Evolutionary conservation across 768 basidiomycete genomes (phyloP), one percentile per base, ranked within the genome.

Genomic region (Kondoa subrosea): DNA sequence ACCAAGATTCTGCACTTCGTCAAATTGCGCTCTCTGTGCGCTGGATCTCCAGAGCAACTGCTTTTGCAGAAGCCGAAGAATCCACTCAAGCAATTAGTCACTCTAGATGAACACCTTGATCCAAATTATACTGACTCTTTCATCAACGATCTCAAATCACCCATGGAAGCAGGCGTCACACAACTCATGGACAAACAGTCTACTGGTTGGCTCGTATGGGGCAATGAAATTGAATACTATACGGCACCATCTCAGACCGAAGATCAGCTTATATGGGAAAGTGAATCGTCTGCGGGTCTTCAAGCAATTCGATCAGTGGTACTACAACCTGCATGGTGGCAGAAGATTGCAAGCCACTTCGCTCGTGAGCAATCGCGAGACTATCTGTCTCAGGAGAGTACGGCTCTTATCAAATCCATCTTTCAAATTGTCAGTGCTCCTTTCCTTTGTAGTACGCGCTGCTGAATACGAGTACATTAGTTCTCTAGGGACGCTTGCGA

Each of bases 1-100:
- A 87, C 88, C 81, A 90, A 90, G 75, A 81, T 83, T 31, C 79
- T 86, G 4, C 83, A 87, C 66, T 84, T 85, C 75, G 80, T 91
- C 77, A 91, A 91, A 77, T 73, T 92, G n/a, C 82, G 89, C 57
- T 87, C 89, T 0, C 82, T 84, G 62, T 84, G 84, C 68, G 66
- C 69, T 69, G 77, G 75, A 0, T 79, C 80, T 15, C 80, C 83
- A 33, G 78, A 80, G 40, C 85, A 85, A 68, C 77, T 91, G 21
- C 82, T 83, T 12, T 76, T 87, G 2, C 82, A 82, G 71, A 81
- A 81, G 56, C 82, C 82, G 66, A 80, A 80, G 68, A 89, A 91
- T 73, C 88, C 87, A 0, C 80, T 87, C 56, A 74, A 79, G 1
- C 77, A 86, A 1, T 71, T 75, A 82, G 33, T 81, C 81, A 14